These are phyloP conservation scores for Carex scoparia DNA, from an alignment of 176 grass and related monocot species.

Conservation along the genomic window DNA sequence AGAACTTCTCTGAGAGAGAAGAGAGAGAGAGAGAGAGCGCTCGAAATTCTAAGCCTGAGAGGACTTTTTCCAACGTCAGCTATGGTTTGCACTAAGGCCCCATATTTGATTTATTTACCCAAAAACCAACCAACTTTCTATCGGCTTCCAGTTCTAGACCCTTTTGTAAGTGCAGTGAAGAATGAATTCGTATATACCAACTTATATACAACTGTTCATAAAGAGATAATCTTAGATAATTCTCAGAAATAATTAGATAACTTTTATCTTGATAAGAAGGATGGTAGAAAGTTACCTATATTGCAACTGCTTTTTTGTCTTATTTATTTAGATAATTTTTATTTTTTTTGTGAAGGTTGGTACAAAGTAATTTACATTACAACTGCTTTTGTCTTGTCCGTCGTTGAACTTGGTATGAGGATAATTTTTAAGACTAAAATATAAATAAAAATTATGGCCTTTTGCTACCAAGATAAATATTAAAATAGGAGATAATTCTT, in stretches of 20 bases:
- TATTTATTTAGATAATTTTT: not conserved
- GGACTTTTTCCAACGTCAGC: slow-evolving; percentile 10
- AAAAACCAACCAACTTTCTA: not conserved
- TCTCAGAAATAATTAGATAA: not conserved
- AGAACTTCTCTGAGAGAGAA: not conserved
- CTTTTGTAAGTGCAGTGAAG: not conserved
- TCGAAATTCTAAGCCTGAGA: slow-evolving; percentile 10
- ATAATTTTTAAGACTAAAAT: not conserved
- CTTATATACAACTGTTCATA: not conserved
- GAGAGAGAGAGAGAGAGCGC: not conserved
- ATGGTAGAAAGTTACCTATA: not conserved
- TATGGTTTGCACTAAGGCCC: not conserved
- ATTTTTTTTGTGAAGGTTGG: not conserved
- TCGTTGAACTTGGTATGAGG: not conserved
- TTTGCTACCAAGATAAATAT: not conserved
- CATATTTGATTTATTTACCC: not conserved
- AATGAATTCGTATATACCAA: not conserved
- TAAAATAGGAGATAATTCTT: not conserved
- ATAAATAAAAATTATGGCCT: not conserved
- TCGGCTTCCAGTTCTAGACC: not conserved
- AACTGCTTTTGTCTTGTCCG: not conserved
- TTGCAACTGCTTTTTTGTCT: not conserved
- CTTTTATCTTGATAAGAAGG: not conserved
- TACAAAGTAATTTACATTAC: not conserved
- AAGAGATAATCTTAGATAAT: not conserved